Base-by-base conservation (phyloP, 805 yeast genomes). In the Wickerhamiella sergipiensis region DNA sequence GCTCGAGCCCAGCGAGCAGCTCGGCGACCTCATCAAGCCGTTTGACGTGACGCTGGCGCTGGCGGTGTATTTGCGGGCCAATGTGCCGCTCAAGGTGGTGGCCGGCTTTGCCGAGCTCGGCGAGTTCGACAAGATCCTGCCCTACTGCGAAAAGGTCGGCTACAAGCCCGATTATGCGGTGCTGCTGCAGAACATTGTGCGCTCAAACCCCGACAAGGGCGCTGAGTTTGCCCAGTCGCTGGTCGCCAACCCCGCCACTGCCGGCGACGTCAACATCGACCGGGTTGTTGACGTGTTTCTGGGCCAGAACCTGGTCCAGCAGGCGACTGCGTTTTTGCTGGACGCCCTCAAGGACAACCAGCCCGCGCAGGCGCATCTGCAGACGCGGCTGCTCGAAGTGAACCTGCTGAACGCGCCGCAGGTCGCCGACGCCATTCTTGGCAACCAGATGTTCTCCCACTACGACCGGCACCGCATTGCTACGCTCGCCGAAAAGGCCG, bases 401-500 rank as follows among this genome's bases (percentile, higher is more conserved):
- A 92, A 92, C 68, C 74, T 92, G 65, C 68, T 86, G 64, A 94
- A 89, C 66, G 98, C 98, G 17, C 99, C 99, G 48, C 98, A 92
- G 75, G 99, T 92, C 52, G 99, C 98, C 43, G 98, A 92, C 69
- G 99, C 99, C 19, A 92, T 92, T 58, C 75, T 92, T 61, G 96
- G 97, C 54, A 92, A 90, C 68, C 81, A 82, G 54, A 90, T 92
- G 86, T 92, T 94, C 72, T 80, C 89, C 58, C 96, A 89, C 65
- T 92, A 86, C 67, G 98, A 92, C 68, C 84, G 86, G 61, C 88
- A 94, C 60, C 83, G 94, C 38, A 82, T 92, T 64, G 98, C 97
- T 21, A 77, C 81, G 53, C 76, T 94, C 58, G 81, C 96, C 68
- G 99, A 92, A 71, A 87, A 87, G 70, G 90, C 95, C n/a, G 97